phyloP scores from a whole-genome alignment of 2,329 filamentous ascomycete species.

The Lachnellula hyalina region DNA sequence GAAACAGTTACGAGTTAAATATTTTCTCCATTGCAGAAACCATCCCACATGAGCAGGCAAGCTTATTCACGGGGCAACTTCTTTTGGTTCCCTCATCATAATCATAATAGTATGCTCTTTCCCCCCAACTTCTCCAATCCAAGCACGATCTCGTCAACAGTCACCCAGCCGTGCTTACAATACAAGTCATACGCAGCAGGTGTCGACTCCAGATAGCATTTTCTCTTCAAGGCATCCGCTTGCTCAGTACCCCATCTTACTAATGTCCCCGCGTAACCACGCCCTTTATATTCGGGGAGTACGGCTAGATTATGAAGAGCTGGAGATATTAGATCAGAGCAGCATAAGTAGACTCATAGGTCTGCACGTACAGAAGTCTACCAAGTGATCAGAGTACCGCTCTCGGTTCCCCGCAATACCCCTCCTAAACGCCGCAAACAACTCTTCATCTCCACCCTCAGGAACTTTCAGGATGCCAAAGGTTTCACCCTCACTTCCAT shows the following conservation, averaged over 20 bases:
- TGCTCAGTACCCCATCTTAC: neutral
- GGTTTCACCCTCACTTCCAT: neutral
- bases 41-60: too few species aligned
- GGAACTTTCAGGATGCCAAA: neutral
- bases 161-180: neutral
- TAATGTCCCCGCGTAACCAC: neutral
- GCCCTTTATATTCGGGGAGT: neutral
- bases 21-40: neutral
- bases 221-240: neutral
- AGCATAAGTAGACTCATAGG: neutral
- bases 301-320: neutral
- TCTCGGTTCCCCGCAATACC: neutral
- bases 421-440: neutral
- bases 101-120: neutral
- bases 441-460: neutral
- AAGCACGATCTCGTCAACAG: neutral
- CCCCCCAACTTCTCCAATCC: neutral
- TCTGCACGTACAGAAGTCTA: neutral
- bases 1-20: neutral
- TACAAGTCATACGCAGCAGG: neutral
- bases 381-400: neutral
- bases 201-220: neutral
- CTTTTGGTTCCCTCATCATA: neutral
- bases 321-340: neutral
- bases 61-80: too few species aligned